Evolutionary conservation across 495 filamentous ascomycete species (phyloP).

Genomic region (Xylaria longipes): DNA sequence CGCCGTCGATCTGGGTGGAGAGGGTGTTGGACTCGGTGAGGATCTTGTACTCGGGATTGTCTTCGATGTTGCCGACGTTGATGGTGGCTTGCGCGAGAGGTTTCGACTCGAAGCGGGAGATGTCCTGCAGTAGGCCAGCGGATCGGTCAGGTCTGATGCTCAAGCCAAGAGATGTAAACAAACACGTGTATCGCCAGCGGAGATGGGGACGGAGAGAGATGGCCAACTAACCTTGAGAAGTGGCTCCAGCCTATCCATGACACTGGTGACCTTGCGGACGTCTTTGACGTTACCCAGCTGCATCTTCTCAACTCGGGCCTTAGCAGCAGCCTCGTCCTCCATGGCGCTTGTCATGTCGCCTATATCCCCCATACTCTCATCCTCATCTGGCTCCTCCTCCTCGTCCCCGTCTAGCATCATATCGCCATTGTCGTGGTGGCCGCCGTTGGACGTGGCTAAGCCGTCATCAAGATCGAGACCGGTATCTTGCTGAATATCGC

Average conservation of each 20-base stretch:
- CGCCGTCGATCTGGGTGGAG: constrained; percentile 87
- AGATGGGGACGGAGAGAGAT: constrained; percentile 17
- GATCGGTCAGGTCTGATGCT: constrained; percentile 65
- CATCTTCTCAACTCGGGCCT: constrained; percentile 81
- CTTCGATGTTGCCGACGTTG: constrained; percentile 77
- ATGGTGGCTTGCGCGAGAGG: constrained; percentile 66
- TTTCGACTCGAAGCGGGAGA: constrained; percentile 72
- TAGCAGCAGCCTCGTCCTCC: constrained; percentile 71
- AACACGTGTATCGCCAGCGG: constrained; percentile 36
- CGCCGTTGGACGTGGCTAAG: constrained; percentile 33
- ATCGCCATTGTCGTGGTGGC: constrained; percentile 37
- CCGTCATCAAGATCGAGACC: constrained; percentile 41
- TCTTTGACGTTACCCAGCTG: constrained; percentile 72
- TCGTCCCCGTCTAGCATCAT: constrained; percentile 54
- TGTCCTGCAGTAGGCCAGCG: constrained; percentile 67
- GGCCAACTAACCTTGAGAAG: constrained; percentile 73
- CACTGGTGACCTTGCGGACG: constrained; percentile 72
- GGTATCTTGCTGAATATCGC: constrained; percentile 59
- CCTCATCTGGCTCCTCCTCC: constrained; percentile 55
- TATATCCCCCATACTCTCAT: constrained; percentile 61
- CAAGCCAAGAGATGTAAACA: constrained; percentile 56
- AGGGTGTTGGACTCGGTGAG: constrained; percentile 82
- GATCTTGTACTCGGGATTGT: constrained; percentile 85
- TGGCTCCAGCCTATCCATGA: constrained; percentile 79
- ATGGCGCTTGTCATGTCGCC: constrained; percentile 48